These are phyloP conservation scores for Quercus wislizeni DNA, from an alignment of 306 rosid species.

Conservation along the genomic window DNA sequence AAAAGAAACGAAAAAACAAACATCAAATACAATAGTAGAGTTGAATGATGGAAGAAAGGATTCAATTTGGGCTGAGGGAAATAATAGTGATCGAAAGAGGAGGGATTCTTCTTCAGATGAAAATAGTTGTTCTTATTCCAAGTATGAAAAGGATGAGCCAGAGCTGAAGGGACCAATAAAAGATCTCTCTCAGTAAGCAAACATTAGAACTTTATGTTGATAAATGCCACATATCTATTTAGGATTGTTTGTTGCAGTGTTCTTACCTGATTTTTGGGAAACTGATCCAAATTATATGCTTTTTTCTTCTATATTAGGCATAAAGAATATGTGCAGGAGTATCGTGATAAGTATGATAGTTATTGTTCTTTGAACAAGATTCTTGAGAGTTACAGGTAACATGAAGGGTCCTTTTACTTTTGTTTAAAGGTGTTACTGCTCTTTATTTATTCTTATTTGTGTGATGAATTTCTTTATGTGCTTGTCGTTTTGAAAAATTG, in stretches of 20 bases:
- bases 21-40: conserved; percentile 52
- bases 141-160: conserved; percentile 87
- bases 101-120: conserved; percentile 97
- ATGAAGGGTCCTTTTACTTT: conserved; percentile 2
- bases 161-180: conserved; percentile 83
- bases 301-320: conserved; percentile 49
- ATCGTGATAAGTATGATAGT: conserved; percentile 75
- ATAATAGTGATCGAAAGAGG: conserved; percentile 70
- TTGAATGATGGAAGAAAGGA: conserved; percentile 58
- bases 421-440: conserved; percentile 1
- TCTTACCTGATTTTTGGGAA: conserved; percentile 25
- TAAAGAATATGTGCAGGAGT: conserved; percentile 87
- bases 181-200: conserved; percentile 74
- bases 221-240: conserved; percentile 9
- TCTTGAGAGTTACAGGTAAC: conserved; percentile 73
- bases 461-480: conserved; percentile 11
- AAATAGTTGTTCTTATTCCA: conserved; percentile 92
- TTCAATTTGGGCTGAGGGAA: conserved; percentile 58
- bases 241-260: conserved; percentile 7
- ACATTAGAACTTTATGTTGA: conserved; percentile 10
- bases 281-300: conserved; percentile 16
- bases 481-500: conserved; percentile 13
- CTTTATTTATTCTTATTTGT: conserved; percentile 5
- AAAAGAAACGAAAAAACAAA: conserved; percentile 59
- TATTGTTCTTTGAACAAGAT: conserved; percentile 84